Evolutionary conservation across 1,139 yeast genomes (phyloP).

Genomic region (Suhomyces yuchorum): DNA sequence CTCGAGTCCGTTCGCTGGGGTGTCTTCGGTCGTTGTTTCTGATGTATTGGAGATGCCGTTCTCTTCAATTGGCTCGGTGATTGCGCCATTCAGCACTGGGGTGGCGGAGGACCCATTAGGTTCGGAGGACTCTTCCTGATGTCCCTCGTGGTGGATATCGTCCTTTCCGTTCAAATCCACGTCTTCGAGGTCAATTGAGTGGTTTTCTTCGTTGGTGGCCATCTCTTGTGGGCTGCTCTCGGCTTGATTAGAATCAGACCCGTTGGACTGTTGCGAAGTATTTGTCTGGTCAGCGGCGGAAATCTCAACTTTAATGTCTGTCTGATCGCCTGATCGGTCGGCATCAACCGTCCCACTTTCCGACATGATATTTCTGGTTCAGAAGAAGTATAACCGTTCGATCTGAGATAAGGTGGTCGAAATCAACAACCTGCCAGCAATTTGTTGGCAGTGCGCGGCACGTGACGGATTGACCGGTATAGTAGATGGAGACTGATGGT

Average conservation of each 20-base stretch:
- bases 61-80: neutral
- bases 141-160: neutral
- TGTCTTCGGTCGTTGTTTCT: neutral
- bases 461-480: no score
- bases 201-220: neutral
- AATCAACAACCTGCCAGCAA: constrained; percentile 10
- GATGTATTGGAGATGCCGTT: neutral
- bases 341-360: neutral
- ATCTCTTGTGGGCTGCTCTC: neutral
- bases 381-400: neutral
- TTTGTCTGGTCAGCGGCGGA: neutral
- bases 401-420: constrained; percentile 1
- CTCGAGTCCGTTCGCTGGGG: neutral
- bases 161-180: neutral
- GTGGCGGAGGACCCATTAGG: neutral
- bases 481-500: no score
- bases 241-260: neutral
- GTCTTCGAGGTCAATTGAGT: neutral
- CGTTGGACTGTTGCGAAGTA: neutral
- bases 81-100: neutral
- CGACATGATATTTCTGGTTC: constrained; percentile 2
- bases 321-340: constrained; percentile 2
- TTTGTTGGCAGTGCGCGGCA: constrained; percentile 7
- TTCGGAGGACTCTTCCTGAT: neutral
- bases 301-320: neutral